A percentile compares a stretch with the other conserved stretches of the same genome.
These are phyloP conservation scores for Astrothelium macrocarpum DNA, from an alignment of 495 filamentous ascomycete genomes.

Conservation along the genomic window DNA sequence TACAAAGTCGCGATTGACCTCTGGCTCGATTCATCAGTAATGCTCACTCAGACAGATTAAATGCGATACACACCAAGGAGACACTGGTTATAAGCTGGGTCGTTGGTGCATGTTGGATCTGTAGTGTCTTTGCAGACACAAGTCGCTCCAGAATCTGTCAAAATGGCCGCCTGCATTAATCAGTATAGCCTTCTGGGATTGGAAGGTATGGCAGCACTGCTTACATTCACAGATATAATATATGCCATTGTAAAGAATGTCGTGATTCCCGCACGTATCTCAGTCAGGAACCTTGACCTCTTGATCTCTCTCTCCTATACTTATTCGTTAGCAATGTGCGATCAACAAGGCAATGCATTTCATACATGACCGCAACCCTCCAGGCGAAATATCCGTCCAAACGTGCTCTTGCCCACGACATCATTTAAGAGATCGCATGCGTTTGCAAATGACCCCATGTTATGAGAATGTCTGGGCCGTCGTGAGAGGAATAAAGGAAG, in stretches of 20 bases:
- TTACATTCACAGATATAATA: conserved; percentile 57
- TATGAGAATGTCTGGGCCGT: neutral
- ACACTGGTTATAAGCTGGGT: conserved; percentile 42
- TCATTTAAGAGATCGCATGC: conserved; percentile 39
- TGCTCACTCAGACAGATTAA: neutral
- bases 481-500: neutral
- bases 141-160: conserved; percentile 56
- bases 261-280: conserved; percentile 66
- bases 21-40: conserved; percentile 31
- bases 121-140: conserved; percentile 48
- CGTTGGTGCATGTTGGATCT: conserved; percentile 10
- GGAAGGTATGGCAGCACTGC: neutral
- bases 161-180: conserved; percentile 41
- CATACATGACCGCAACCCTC: conserved; percentile 68
- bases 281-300: conserved; percentile 67
- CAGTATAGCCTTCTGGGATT: neutral
- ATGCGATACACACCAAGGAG: neutral
- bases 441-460: neutral
- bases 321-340: neutral
- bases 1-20: conserved; percentile 64
- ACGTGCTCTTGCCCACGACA: conserved; percentile 45
- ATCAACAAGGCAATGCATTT: neutral
- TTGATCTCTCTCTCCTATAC: conserved; percentile 53
- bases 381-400: conserved; percentile 65
- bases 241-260: conserved; percentile 88